Evolutionary conservation across 192 early-diverging fungal species (phyloP).

Genomic region (Coemansia sp.): DNA sequence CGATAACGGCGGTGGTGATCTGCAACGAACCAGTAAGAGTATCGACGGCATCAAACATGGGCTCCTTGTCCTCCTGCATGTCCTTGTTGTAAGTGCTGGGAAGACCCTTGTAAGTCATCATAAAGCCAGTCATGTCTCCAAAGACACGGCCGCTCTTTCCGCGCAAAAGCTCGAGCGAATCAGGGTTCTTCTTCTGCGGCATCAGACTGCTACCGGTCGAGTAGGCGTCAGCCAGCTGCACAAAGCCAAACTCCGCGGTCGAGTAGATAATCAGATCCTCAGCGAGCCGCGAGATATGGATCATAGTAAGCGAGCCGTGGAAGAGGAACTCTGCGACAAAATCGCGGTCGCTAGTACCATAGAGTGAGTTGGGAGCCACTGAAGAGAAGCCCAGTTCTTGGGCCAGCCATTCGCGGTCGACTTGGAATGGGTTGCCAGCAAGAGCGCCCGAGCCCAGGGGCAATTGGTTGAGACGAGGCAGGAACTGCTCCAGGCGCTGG

Average conservation of each 20-base stretch:
- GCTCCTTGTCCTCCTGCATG: slow-evolving; percentile 99
- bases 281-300: slow-evolving; percentile 85
- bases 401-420: slow-evolving; percentile 90
- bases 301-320: slow-evolving; percentile 90
- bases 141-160: slow-evolving; percentile 97
- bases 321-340: slow-evolving; percentile 98
- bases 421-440: slow-evolving; percentile 95
- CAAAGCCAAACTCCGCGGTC: slow-evolving; percentile 92
- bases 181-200: slow-evolving; percentile 99
- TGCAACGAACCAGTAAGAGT: slow-evolving; percentile 88
- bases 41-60: slow-evolving; percentile 94
- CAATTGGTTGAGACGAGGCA: slow-evolving; percentile 78
- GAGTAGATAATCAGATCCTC: slow-evolving; percentile 98
- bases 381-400: slow-evolving; percentile 85
- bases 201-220: slow-evolving; percentile 97
- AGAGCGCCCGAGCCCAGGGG: slow-evolving; percentile 94
- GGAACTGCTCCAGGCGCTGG: slow-evolving; percentile 78
- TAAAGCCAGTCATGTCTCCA: slow-evolving; percentile 92
- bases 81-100: slow-evolving; percentile 99
- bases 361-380: slow-evolving; percentile 87
- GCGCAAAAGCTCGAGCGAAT: slow-evolving; percentile 91
- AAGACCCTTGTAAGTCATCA: slow-evolving; percentile 98
- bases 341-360: slow-evolving; percentile 93
- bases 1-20: slow-evolving; percentile 88
- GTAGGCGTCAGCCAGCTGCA: slow-evolving; percentile 94